Conservation (phyloP, 441 rosid genomes). For the Bocquillonia castaneifolia region DNA sequence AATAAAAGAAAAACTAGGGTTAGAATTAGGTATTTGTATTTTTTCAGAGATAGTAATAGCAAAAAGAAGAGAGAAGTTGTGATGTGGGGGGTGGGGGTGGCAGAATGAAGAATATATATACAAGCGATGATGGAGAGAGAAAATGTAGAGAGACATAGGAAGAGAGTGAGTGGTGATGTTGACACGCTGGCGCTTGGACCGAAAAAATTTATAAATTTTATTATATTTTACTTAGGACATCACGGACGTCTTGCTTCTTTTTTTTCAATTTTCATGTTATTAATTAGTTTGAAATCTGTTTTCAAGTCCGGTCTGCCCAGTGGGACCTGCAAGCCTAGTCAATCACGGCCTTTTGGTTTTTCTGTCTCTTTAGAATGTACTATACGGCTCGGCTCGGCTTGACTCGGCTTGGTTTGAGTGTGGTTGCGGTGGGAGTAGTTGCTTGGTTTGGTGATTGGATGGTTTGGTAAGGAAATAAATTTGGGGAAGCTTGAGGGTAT, state of each 20-base stretch:
- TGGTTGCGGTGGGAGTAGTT: too few relatives aligned
- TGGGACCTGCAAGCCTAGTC: slow-evolving; percentile 46
- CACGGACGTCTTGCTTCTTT: slow-evolving; percentile 40
- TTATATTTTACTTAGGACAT: slow-evolving; percentile 19
- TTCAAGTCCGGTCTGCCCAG: slow-evolving; percentile 36
- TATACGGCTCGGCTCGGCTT: slow-evolving; percentile 29
- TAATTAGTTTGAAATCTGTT: slow-evolving; percentile 33
- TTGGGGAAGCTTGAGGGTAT: too few relatives aligned
- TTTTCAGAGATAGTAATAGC: slow-evolving; percentile 2
- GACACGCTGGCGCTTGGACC: slow-evolving; percentile 37
- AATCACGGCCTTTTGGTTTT: slow-evolving; percentile 41
- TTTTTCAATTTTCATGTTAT: neutral
- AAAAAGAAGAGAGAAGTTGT: neutral
- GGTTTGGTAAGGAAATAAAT: too few relatives aligned
- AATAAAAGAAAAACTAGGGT: neutral
- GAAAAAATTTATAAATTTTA: slow-evolving; percentile 10
- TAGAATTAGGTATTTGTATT: neutral
- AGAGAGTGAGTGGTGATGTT: slow-evolving; percentile 23
- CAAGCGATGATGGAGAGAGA: slow-evolving; percentile 24
- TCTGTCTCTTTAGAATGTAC: neutral
- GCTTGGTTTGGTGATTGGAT: too few relatives aligned
- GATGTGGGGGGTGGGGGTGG: slow-evolving; percentile 19
- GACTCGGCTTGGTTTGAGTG: too few relatives aligned
- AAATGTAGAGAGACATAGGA: slow-evolving; percentile 23
- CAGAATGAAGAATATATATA: slow-evolving; percentile 41